Evolutionary conservation across 2,329 filamentous ascomycete genomes (phyloP), one percentile per base, ranked within the genome.

Genomic region (Trichoderma sp.): DNA sequence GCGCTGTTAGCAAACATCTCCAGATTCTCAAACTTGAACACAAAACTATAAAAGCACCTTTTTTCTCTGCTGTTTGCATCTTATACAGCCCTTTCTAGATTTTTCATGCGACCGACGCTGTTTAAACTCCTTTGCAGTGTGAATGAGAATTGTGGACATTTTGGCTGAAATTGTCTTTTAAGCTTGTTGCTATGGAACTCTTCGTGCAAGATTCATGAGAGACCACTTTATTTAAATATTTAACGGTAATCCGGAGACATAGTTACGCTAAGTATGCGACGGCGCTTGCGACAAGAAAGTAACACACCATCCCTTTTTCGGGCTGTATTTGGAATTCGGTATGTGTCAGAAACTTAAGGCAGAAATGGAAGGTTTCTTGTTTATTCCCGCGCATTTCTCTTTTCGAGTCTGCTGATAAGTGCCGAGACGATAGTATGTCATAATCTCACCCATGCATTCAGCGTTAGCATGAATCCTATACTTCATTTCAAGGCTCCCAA

Each of bases 51-150:
- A n/a, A 34, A 3, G n/a, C 5, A 68, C 66, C 28, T 68, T 68
- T 26, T 68, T 68, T 9, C 66, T 68, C 26, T 68, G 66, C 39
- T 34, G 59, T 28, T 68, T 68, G 55, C 66, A 68, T 50, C 66
- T 61, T 15, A 34, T 61, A 36, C 66, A 68, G 2, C 66, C 66
- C 8, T 50, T 68, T 61, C 66, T 68, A 2, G 66, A 68, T 20
- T 68, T 68, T 50, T 68, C 66, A 47, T 68, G 66, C 15, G 66
- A 68, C 28, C 66, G 66, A 23, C 66, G 66, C 7, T 68, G 66
- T n/a, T 61, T 68, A 20, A 61, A 68, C 28, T 68, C 66, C 36
- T n/a, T 68, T n/a, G 55, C 13, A 7, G 32, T 55, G 30, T 36
- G 30, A n/a, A 23, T 39, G n/a, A 34, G 47, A 39, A 57, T 17